phyloP scores from a whole-genome alignment of 1,139 yeast genomes.

The Kodamaea ohmeri region DNA sequence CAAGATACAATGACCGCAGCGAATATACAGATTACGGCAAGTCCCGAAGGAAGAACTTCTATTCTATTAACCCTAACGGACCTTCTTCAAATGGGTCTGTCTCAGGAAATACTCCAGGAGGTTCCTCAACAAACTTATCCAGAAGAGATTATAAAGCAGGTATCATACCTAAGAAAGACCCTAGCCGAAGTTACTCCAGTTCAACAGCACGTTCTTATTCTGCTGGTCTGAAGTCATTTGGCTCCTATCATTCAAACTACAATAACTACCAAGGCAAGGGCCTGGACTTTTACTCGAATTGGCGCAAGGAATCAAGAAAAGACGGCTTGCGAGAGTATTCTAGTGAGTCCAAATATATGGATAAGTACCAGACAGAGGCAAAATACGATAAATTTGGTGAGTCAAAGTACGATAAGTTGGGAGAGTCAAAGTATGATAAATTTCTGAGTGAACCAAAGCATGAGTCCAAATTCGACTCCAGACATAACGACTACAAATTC shows the following conservation, averaged over 20 bases:
- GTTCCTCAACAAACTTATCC: conserved; percentile 9
- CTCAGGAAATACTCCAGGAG: conserved; percentile 5
- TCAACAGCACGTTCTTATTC: conserved; percentile 9
- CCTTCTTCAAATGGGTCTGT: conserved; percentile 1
- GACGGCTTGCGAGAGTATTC: neutral
- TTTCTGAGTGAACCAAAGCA: neutral
- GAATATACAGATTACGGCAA: conserved; percentile 32
- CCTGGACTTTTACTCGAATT: conserved; percentile 12
- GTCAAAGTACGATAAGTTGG: neutral
- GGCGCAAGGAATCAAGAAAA: conserved; percentile 11
- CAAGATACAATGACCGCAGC: conserved; percentile 29
- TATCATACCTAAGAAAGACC: conserved; percentile 11
- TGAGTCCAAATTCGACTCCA: neutral
- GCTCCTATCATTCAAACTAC: conserved; percentile 27
- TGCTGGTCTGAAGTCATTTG: conserved; percentile 7
- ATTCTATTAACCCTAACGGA: conserved; percentile 18
- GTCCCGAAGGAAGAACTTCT: conserved; percentile 37
- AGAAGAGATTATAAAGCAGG: conserved; percentile 16
- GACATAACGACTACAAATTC: neutral
- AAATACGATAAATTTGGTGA: neutral
- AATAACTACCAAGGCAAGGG: conserved; percentile 19
- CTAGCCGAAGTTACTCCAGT: conserved; percentile 1
- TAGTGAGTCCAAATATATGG: neutral
- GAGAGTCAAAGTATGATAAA: neutral
- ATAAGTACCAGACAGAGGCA: neutral